Percentiles rank a stretch among this genome's conserved stretches.
Conservation (phyloP, 345 rosid genomes). For the Durio zibethinus region DNA sequence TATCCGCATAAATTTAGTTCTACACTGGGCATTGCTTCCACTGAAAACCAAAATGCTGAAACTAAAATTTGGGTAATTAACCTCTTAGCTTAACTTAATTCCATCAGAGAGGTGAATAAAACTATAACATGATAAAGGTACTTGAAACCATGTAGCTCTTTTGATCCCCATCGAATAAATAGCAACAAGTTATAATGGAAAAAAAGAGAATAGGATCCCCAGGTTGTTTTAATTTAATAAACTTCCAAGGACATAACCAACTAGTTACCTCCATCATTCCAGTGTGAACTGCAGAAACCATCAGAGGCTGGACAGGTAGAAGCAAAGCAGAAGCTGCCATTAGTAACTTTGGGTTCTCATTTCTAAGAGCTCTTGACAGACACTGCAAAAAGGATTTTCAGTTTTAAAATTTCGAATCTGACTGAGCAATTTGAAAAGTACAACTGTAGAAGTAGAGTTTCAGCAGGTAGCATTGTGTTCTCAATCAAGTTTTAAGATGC, state of each 20-base stretch:
- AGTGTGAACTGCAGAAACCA: constrained; percentile 90
- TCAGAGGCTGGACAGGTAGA: constrained; percentile 85
- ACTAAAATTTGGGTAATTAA: background rate
- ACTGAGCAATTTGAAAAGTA: background rate
- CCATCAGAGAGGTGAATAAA: background rate
- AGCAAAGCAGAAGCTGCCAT: constrained; percentile 91
- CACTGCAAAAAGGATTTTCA: constrained; percentile 45
- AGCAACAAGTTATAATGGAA: background rate
- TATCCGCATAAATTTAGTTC: background rate
- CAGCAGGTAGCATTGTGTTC: background rate
- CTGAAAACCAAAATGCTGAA: background rate
- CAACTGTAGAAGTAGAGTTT: background rate
- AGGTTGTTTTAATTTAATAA: background rate
- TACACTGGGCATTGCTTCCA: background rate
- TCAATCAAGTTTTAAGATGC: background rate
- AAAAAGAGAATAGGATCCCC: background rate
- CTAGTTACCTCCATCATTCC: constrained; percentile 92
- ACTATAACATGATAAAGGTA: background rate
- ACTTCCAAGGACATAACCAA: background rate
- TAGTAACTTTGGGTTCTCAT: constrained; percentile 83
- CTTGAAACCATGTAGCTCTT: background rate
- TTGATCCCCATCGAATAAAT: background rate
- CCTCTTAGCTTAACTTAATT: background rate
- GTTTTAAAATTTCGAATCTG: constrained; percentile 7
- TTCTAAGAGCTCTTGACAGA: constrained; percentile 76